Conservation (phyloP, 208 protist genomes). For the Entamoeba moshkovskii region DNA sequence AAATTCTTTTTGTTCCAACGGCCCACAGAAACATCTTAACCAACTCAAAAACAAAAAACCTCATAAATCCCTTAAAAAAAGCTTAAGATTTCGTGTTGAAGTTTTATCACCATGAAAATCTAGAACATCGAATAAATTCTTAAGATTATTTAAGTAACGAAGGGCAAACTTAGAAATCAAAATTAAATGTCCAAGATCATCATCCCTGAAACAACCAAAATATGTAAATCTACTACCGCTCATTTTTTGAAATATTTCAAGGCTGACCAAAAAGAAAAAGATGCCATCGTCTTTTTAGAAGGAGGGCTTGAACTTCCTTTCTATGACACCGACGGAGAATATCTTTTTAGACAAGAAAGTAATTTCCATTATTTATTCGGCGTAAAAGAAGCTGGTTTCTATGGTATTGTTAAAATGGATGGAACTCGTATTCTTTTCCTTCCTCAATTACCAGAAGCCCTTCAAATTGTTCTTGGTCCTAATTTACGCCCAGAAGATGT, state of each 20-base stretch:
- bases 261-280: background rate
- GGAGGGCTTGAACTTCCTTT: background rate
- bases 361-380: conserved; percentile 25
- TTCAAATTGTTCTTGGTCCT: conserved; percentile 1
- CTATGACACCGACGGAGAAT: conserved; percentile 18
- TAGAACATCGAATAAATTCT: too few species aligned
- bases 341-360: conserved; percentile 10
- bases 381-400: background rate
- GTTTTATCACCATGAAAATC: too few species aligned
- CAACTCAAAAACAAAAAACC: too few species aligned
- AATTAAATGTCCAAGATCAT: background rate
- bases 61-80: too few species aligned
- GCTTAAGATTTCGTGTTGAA: too few species aligned
- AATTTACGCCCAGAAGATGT: background rate
- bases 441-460: background rate
- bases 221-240: background rate
- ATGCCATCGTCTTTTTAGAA: background rate
- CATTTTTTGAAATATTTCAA: background rate
- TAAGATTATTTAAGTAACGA: too few species aligned
- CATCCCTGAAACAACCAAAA: background rate
- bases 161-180: background rate
- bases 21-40: too few species aligned
- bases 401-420: background rate
- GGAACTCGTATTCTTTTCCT: background rate
- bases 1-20: too few species aligned